Evolutionary conservation across 2,329 filamentous ascomycete genomes (phyloP), one percentile per base, ranked within the genome.

Genomic region (Albophoma yamanashiensis): DNA sequence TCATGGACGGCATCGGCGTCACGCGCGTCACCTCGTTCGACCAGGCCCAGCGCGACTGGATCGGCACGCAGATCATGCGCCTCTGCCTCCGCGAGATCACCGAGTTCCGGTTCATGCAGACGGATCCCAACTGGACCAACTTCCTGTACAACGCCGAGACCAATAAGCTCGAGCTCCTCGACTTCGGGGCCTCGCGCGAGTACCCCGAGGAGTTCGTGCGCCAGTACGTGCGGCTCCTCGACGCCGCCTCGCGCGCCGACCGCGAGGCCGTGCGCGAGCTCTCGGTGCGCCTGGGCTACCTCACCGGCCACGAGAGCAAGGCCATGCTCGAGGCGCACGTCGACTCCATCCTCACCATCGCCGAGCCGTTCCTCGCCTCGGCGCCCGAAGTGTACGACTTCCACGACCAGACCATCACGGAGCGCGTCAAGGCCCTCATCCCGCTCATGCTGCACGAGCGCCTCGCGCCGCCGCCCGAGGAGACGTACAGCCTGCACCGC

Each of bases 111-210:
- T 97, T 96, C 78, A 99, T 99, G 94, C 94, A 99, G 76, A 99
- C 94, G 6, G 94, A 99, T 71, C 94, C 94, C 47, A 99, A 99
- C 79, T 99, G 94, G 94, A 97, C 93, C 40, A 99, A 99, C 75
- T 99, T 99, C 74, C 81, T 97, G 25, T 99, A 91, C 79, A 94
- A 97, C 67, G 78, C 85, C 1, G 67, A 78, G 25, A 85, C 81
- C 4, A 78, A 85, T 67, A 89, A 86, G 69, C 86, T 99, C 17
- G 92, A 96, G 73, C 83, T 99, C 1, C 86, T 99, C 58, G 95
- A 99, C 75, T 99, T 99, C 73, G 94, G 94, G 61, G 94, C 94
- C 42, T 92, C 89, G 25, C 83, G 94, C 67, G 93, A 92, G 65
- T 99, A 87, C 70, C 91, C 92, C 0, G 81, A 84, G 45, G 77